Percentiles rank a stretch among this genome's conserved stretches.
These are phyloP conservation scores for Pythium coloratum DNA, from an alignment of 352 stramenopile genomes.

Conservation along the genomic window DNA sequence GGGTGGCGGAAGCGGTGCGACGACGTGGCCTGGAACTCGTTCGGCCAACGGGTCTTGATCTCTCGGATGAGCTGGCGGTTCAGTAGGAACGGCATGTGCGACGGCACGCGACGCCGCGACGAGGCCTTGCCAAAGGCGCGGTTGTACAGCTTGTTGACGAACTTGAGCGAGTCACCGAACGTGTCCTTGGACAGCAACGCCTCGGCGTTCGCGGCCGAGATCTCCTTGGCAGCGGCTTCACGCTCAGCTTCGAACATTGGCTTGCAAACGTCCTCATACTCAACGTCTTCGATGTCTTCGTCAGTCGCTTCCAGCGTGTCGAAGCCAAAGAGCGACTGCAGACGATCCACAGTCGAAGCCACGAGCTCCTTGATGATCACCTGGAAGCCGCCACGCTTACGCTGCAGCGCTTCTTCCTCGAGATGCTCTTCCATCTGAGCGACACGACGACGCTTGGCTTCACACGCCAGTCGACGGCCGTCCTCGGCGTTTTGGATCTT, in stretches of 20 bases:
- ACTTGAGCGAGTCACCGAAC: constrained; percentile 90
- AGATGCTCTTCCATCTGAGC: constrained; percentile 30
- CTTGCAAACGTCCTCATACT: constrained; percentile 71
- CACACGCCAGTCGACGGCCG: constrained; percentile 61
- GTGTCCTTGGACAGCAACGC: constrained; percentile 85
- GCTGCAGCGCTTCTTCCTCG: constrained; percentile 27
- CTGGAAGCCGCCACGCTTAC: constrained; percentile 21
- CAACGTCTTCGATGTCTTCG: constrained; percentile 59
- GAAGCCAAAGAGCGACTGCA: constrained; percentile 40
- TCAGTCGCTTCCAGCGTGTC: constrained; percentile 39
- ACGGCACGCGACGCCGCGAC: constrained; percentile 81
- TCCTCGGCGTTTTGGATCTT: constrained; percentile 52
- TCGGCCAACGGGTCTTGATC: constrained; percentile 84
- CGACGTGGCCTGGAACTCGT: constrained; percentile 77
- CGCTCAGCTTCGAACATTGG: constrained; percentile 24
- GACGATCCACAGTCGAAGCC: constrained; percentile 15
- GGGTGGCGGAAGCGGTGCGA: constrained; percentile 88
- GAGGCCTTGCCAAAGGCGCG: constrained; percentile 81
- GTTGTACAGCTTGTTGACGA: constrained; percentile 93
- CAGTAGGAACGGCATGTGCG: constrained; percentile 95
- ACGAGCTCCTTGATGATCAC: constrained; percentile 10
- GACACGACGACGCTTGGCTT: constrained; percentile 56
- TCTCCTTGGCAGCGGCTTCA: constrained; percentile 23
- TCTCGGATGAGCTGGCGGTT: constrained; percentile 86
- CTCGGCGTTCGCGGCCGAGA: constrained; percentile 43